phyloP scores from a whole-genome alignment of 257 asterid species.

The Solanum phureja region DNA sequence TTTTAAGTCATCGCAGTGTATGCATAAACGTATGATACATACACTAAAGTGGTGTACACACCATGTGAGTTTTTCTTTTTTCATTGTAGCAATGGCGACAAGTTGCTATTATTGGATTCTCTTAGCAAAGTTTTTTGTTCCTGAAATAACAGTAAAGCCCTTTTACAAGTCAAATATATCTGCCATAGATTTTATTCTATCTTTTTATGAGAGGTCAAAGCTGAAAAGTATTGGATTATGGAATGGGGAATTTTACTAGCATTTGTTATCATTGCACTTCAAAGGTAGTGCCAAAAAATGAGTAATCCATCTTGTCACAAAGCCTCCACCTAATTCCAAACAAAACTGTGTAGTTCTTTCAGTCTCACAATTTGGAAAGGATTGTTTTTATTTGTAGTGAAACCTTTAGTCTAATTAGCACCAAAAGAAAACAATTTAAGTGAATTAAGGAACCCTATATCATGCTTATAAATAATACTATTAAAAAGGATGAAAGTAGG shows the following conservation, averaged over 20 bases:
- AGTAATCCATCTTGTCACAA: too few species aligned
- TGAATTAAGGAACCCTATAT: too few species aligned
- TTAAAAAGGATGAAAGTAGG: too few species aligned
- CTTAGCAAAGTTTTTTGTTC: neutral
- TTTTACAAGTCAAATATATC: slow-evolving; percentile 3
- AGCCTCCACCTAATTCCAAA: too few species aligned
- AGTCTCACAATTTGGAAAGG: too few species aligned
- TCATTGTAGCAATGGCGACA: neutral
- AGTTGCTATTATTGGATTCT: neutral
- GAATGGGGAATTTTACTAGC: neutral
- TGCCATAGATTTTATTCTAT: neutral
- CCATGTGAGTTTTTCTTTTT: neutral
- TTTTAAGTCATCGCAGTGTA: neutral
- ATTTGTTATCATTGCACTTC: neutral
- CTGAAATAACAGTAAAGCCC: neutral
- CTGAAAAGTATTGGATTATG: neutral
- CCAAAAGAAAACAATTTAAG: neutral
- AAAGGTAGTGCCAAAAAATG: too few species aligned
- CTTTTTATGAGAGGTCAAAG: slow-evolving; percentile 12
- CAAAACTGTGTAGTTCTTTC: too few species aligned
- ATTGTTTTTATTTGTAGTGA: too few species aligned
- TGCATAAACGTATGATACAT: neutral
- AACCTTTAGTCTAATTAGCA: too few species aligned
- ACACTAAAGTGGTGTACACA: neutral
- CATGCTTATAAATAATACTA: too few species aligned